A percentile compares a stretch with the other conserved stretches of the same genome.
These are phyloP conservation scores for Lactifluus hygrophoroides DNA, from an alignment of 768 basidiomycete species.

Conservation along the genomic window DNA sequence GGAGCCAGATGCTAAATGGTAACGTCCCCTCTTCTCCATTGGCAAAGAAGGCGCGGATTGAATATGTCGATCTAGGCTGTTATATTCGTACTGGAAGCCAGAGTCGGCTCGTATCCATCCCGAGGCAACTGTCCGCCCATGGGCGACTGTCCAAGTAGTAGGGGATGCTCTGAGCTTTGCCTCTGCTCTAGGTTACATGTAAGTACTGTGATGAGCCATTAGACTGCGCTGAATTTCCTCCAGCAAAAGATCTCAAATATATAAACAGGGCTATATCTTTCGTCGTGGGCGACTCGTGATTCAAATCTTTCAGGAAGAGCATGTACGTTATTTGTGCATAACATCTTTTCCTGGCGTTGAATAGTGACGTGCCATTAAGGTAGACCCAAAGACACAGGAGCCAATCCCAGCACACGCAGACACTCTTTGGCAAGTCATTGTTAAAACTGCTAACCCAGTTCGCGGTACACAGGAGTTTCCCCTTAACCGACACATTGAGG, in stretches of 20 bases:
- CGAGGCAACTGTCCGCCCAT: conserved; percentile 80
- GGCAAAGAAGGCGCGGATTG: not conserved
- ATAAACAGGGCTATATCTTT: conserved; percentile 75
- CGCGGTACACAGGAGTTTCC: conserved; percentile 73
- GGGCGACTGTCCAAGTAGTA: conserved; percentile 69
- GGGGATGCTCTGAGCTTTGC: conserved; percentile 79
- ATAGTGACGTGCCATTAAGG: conserved; percentile 32
- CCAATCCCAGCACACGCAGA: conserved; percentile 72
- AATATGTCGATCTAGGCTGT: conserved; percentile 39
- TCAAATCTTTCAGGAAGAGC: conserved; percentile 81
- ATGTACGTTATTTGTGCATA: conserved; percentile 35
- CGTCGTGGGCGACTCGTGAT: conserved; percentile 62
- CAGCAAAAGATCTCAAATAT: conserved; percentile 66
- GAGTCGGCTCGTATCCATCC: conserved; percentile 79
- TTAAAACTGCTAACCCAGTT: conserved; percentile 72
- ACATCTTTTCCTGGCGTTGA: not conserved
- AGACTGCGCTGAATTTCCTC: not conserved
- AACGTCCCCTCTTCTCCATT: conserved; percentile 18
- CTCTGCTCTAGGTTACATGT: conserved; percentile 71
- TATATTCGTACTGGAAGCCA: conserved; percentile 77
- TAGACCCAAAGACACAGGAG: conserved; percentile 65
- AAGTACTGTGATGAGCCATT: conserved; percentile 23
- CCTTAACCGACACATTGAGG: conserved; percentile 59
- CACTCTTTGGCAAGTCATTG: conserved; percentile 83
- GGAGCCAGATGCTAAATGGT: conserved; percentile 61